Percentiles rank a stretch among this genome's conserved stretches.
Evolutionary conservation across 176 grass and related monocot genomes (phyloP).

Genomic region (Carex scoparia): DNA sequence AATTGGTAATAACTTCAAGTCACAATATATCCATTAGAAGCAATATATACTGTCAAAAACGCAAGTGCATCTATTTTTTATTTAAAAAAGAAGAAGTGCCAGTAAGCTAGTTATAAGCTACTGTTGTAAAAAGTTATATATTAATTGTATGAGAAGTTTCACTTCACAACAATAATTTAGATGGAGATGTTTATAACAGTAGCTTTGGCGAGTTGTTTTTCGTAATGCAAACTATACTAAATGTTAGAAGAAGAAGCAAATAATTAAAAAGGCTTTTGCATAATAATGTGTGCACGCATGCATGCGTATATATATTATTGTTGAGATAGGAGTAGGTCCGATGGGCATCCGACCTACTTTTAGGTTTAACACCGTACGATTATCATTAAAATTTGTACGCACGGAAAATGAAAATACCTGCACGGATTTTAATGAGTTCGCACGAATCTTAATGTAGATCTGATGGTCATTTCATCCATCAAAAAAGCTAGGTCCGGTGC

Average conservation of each 20-base stretch:
- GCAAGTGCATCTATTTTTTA: not conserved
- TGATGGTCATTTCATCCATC: no score
- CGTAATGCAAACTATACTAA: conserved; percentile 5
- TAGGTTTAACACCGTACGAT: no score
- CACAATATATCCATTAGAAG: not conserved
- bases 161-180: not conserved
- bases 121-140: not conserved
- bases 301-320: not conserved
- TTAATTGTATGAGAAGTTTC: not conserved
- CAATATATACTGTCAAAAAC: not conserved
- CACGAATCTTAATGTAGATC: no score
- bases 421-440: no score
- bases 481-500: no score
- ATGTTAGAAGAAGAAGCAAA: conserved; percentile 14
- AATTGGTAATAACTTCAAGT: conserved; percentile 7
- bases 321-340: no score
- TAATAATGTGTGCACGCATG: conserved; percentile 24
- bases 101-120: not conserved
- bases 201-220: not conserved
- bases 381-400: no score
- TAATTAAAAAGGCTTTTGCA: not conserved
- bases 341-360: no score
- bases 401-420: no score
- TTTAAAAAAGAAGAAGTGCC: not conserved
- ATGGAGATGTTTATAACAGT: not conserved